phyloP scores from a whole-genome alignment of 23 red algal species.

The Pyropia yezoensis region DNA sequence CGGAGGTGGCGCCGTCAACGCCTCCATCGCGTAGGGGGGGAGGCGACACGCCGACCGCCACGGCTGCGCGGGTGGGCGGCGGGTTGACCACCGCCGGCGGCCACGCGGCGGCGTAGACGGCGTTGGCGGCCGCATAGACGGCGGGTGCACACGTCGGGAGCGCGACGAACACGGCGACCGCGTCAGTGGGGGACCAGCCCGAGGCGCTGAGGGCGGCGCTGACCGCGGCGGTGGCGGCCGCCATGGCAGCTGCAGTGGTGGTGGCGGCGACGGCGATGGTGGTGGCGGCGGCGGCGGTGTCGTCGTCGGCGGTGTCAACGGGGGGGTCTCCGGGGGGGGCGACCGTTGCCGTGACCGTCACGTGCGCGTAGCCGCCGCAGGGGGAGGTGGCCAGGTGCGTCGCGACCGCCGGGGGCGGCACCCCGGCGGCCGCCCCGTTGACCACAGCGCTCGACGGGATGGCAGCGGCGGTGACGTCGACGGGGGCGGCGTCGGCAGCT shows the following conservation, averaged over 20 bases:
- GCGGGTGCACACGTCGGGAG: conserved; percentile 19
- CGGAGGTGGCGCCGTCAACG: no score
- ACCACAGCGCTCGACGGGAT: no score
- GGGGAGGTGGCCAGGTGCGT: no score
- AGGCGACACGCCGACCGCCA: no score
- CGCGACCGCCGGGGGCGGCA: background rate
- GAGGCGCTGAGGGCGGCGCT: background rate
- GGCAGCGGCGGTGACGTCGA: no score
- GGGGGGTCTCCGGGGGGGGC: background rate
- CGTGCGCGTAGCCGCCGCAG: background rate
- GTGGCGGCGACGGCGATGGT: background rate
- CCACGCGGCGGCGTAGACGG: conserved; percentile 52
- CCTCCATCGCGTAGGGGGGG: no score
- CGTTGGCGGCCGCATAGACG: conserved; percentile 55
- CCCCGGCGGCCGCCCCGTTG: background rate
- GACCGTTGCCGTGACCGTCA: background rate
- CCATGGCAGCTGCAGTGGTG: conserved; percentile 24
- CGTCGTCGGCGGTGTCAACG: conserved; percentile 20
- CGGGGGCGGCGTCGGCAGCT: no score
- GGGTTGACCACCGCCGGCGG: conserved; percentile 26
- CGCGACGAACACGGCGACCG: conserved; percentile 22
- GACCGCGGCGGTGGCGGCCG: conserved; percentile 1
- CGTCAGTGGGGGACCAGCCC: conserved; percentile 2
- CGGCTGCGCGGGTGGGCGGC: conserved; percentile 34
- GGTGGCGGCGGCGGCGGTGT: conserved; percentile 10